A percentile compares a stretch with the other conserved stretches of the same genome.
Conservation (phyloP, 495 filamentous ascomycete species). For the Hamigera avellanea region DNA sequence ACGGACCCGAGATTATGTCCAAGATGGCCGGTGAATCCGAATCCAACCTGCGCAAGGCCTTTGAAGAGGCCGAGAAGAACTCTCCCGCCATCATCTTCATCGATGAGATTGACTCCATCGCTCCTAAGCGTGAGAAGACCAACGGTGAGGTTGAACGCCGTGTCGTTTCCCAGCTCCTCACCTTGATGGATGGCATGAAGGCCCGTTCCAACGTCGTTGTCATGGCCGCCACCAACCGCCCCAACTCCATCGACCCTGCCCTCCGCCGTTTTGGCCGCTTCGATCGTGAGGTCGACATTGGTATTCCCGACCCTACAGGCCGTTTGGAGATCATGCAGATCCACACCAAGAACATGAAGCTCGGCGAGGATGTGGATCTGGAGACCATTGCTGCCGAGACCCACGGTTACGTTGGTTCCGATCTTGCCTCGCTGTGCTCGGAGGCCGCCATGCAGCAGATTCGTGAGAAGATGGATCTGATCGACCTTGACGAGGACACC, state of each 20-base stretch:
- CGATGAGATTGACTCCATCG: slow-evolving; percentile 97
- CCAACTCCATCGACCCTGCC: slow-evolving; percentile 92
- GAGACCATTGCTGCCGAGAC: slow-evolving; percentile 96
- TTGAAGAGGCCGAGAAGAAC: slow-evolving; percentile 99
- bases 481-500: slow-evolving; percentile 96
- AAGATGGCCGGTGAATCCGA: slow-evolving; percentile 99
- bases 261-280: slow-evolving; percentile 91
- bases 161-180: slow-evolving; percentile 95
- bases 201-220: slow-evolving; percentile 95
- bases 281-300: slow-evolving; percentile 96
- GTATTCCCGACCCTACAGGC: slow-evolving; percentile 94
- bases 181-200: slow-evolving; percentile 99
- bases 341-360: slow-evolving; percentile 99
- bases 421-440: slow-evolving; percentile 97
- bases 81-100: slow-evolving; percentile 99
- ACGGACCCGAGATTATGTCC: slow-evolving; percentile 98
- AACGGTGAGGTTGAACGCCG: slow-evolving; percentile 98
- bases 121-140: slow-evolving; percentile 99
- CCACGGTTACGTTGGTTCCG: slow-evolving; percentile 97
- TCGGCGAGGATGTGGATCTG: slow-evolving; percentile 91
- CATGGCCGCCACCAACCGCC: slow-evolving; percentile 97
- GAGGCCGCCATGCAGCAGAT: slow-evolving; percentile 99
- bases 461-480: slow-evolving; percentile 99
- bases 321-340: slow-evolving; percentile 98
- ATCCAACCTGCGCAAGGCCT: slow-evolving; percentile 93